Evolutionary conservation across 495 filamentous ascomycete genomes (phyloP).

Genomic region (Rusavskia elegans): DNA sequence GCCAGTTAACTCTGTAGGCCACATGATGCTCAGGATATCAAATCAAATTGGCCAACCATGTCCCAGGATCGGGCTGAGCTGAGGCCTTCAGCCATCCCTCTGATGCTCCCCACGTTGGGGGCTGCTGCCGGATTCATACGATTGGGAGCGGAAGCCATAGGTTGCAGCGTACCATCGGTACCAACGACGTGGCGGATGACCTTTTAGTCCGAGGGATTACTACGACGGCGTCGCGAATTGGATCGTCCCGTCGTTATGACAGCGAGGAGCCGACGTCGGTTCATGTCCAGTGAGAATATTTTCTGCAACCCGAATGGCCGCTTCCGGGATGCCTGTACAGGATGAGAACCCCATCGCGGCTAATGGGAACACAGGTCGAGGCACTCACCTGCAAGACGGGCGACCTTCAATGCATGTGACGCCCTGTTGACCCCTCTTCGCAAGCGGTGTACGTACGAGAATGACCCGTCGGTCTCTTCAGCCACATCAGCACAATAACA

Average conservation of each 20-base stretch:
- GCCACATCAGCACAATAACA: conserved; percentile 84
- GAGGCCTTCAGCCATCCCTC: too few relatives aligned
- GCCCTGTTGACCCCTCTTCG: conserved; percentile 67
- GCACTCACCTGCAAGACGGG: conserved; percentile 53
- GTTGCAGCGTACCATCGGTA: too few relatives aligned
- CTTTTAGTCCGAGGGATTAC: background rate
- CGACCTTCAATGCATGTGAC: conserved; percentile 87
- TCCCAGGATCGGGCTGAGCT: too few relatives aligned
- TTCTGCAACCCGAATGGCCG: conserved; percentile 23
- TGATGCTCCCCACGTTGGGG: too few relatives aligned
- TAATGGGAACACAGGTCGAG: too few relatives aligned
- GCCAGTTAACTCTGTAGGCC: too few relatives aligned
- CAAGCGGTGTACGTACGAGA: conserved; percentile 76
- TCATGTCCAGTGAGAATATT: conserved; percentile 12
- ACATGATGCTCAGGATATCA: too few relatives aligned
- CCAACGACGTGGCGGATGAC: background rate
- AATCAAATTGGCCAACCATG: too few relatives aligned
- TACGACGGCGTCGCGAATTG: background rate
- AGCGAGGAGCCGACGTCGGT: background rate
- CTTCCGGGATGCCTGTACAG: conserved; percentile 21
- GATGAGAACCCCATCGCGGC: background rate
- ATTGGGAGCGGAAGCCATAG: too few relatives aligned
- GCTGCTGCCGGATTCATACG: too few relatives aligned
- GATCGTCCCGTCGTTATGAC: background rate
- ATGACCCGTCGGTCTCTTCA: conserved; percentile 39